A percentile compares a stretch with the other conserved stretches of the same genome.
phyloP scores from a whole-genome alignment of 768 basidiomycete genomes.

The Tubosaeta brunneosetosa region DNA sequence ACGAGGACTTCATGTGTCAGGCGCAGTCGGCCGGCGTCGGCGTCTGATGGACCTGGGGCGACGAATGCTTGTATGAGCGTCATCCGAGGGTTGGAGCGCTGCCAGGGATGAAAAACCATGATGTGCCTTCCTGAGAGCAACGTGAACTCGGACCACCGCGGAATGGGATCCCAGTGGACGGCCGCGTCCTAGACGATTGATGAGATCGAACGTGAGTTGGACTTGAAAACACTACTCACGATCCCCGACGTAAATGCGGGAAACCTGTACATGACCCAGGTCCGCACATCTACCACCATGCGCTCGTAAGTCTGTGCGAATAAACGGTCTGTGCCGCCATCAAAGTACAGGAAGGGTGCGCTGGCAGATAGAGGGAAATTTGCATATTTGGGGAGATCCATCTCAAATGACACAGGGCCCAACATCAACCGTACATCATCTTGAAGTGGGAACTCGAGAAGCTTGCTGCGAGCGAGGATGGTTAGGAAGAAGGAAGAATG shows the following conservation, averaged over 20 bases:
- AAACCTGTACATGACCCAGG: constrained; percentile 14
- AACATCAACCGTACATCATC: constrained; percentile 9
- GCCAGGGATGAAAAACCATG: constrained; percentile 15
- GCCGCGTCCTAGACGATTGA: constrained; percentile 1
- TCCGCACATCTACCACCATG: constrained; percentile 15
- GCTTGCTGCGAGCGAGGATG: constrained; percentile 11
- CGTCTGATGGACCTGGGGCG: background rate
- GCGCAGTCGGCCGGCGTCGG: constrained; percentile 2
- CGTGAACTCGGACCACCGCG: constrained; percentile 11
- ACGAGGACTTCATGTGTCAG: constrained; percentile 19
- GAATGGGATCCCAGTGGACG: background rate
- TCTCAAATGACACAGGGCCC: constrained; percentile 12
- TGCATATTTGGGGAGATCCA: constrained; percentile 15
- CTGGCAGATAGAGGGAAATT: constrained; percentile 15
- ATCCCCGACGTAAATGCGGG: constrained; percentile 10
- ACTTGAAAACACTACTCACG: constrained; percentile 7
- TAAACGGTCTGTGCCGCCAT: constrained; percentile 12
- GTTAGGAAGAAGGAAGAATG: constrained; percentile 6
- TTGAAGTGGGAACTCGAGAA: constrained; percentile 17
- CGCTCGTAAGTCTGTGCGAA: constrained; percentile 9
- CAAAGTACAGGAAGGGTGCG: constrained; percentile 14
- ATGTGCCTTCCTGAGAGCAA: constrained; percentile 11
- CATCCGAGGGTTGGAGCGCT: background rate
- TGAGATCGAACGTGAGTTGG: background rate
- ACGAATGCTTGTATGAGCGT: constrained; percentile 20